Evolutionary conservation across 495 filamentous ascomycete species (phyloP).

Genomic region (Trypethelium eluteriae): DNA sequence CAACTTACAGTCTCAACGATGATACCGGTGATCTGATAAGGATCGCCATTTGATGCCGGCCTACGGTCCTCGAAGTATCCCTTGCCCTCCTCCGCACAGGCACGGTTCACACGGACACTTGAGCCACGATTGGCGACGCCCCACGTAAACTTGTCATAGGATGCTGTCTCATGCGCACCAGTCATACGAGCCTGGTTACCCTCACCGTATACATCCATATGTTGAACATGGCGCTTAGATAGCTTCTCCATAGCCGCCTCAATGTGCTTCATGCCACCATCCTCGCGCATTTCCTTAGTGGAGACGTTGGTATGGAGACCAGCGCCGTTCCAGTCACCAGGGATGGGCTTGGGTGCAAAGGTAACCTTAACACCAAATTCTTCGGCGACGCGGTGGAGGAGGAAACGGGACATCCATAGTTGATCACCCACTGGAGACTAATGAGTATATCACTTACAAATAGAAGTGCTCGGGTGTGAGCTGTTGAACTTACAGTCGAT

Average conservation of each 20-base stretch:
- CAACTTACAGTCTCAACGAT: conserved; percentile 62
- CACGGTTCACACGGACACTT: conserved; percentile 85
- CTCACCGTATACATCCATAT: conserved; percentile 96
- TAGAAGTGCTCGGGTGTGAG: not conserved
- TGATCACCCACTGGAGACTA: conserved; percentile 74
- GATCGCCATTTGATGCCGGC: conserved; percentile 90
- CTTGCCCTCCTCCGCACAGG: conserved; percentile 83
- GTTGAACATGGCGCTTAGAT: conserved; percentile 79
- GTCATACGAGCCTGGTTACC: conserved; percentile 90
- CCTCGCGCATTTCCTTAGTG: conserved; percentile 73
- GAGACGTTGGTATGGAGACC: conserved; percentile 97
- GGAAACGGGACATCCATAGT: conserved; percentile 94
- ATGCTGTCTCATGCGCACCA: conserved; percentile 88
- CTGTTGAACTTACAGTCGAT: conserved; percentile 59
- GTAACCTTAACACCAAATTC: conserved; percentile 96
- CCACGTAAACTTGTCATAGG: conserved; percentile 89
- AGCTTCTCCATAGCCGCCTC: conserved; percentile 84
- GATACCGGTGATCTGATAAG: conserved; percentile 93
- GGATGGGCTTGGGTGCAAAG: conserved; percentile 95
- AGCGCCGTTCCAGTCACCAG: conserved; percentile 98
- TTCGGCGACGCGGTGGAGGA: conserved; percentile 92
- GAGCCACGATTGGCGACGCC: conserved; percentile 95
- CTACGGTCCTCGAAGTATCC: conserved; percentile 98
- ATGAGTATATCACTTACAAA: conserved; percentile 23
- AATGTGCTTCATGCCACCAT: conserved; percentile 91